These are phyloP conservation scores for Medicago ruthenica DNA, from an alignment of 306 rosid genomes.

Conservation along the genomic window DNA sequence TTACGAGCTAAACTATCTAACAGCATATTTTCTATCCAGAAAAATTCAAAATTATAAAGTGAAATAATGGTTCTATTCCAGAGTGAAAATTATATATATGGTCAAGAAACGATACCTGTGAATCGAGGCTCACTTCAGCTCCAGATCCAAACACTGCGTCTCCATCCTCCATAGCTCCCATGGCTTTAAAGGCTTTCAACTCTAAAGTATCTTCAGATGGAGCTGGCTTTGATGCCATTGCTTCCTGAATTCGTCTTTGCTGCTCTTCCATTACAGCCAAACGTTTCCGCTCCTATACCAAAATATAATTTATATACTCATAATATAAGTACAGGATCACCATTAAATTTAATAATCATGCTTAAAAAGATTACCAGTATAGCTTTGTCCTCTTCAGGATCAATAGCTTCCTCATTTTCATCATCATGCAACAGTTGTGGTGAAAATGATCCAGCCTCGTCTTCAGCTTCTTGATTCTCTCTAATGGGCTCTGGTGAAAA, in stretches of 20 bases:
- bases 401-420: constrained; percentile 85
- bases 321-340: constrained; percentile 9
- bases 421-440: constrained; percentile 85
- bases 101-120: constrained; percentile 66
- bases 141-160: constrained; percentile 92
- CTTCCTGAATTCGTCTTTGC: constrained; percentile 78
- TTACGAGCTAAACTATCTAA: not conserved
- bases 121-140: constrained; percentile 91
- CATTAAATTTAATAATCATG: constrained; percentile 1
- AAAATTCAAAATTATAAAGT: constrained; percentile 2
- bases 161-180: constrained; percentile 98
- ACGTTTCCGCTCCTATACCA: constrained; percentile 75
- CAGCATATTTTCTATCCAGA: not conserved
- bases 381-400: constrained; percentile 94
- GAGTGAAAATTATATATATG: constrained; percentile 12
- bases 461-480: constrained; percentile 65
- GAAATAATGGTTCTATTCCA: constrained; percentile 6
- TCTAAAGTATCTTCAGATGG: constrained; percentile 85
- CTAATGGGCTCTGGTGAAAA: constrained; percentile 74
- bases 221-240: constrained; percentile 80
- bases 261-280: constrained; percentile 78
- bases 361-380: constrained; percentile 51
- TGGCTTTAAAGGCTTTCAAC: constrained; percentile 85
- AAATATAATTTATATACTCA: constrained; percentile 13
- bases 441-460: constrained; percentile 85